Evolutionary conservation across 2,329 filamentous ascomycete species (phyloP), one percentile per base, ranked within the genome.

Genomic region (Trichophyton simii): DNA sequence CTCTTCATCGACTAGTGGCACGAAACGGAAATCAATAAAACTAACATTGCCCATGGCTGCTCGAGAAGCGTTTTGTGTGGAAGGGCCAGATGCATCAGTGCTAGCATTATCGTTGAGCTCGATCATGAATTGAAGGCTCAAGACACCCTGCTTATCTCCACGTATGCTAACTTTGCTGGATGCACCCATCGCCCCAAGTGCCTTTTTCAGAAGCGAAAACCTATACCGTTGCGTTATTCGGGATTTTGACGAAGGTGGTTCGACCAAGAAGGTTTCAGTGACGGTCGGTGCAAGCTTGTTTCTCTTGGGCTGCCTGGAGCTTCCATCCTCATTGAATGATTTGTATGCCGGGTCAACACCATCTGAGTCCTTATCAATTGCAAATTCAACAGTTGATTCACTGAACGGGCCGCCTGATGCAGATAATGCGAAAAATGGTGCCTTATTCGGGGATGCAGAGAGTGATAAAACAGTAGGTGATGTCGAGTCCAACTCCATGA

Each of bases 101-200:
- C 60, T 60, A 7, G 63, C 63, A 50, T 82, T 81, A 5, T 82
- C 82, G 64, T 94, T 89, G 48, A 91, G 80, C 71, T 96, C 90
- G 15, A 99, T 87, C 87, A 99, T 94, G 69, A 97, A 96, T 71
- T 99, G 94, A 72, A 97, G 76, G 73, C 89, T 96, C 65, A 99
- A 74, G 34, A 99, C 92, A 0, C 94, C 92, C 71, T 96, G 89
- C 1, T 83, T 80, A 73, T 99, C 94, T 0, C 90, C 87, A 15
- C 94, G 82, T 64, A 99, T 82, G 71, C 91, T 96, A 62, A 97
- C 91, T 75, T 97, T 99, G 69, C 83, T 91, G 3, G 91, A 90
- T 42, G 91, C 83, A 54, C 87, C 85, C 92, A 99, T 97, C n/a
- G 94, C 92, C 65, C 92, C 86, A 54, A 85, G 85, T 0, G 92